Conservation (phyloP, 331 rosid species). For the Spiraea crenata region DNA sequence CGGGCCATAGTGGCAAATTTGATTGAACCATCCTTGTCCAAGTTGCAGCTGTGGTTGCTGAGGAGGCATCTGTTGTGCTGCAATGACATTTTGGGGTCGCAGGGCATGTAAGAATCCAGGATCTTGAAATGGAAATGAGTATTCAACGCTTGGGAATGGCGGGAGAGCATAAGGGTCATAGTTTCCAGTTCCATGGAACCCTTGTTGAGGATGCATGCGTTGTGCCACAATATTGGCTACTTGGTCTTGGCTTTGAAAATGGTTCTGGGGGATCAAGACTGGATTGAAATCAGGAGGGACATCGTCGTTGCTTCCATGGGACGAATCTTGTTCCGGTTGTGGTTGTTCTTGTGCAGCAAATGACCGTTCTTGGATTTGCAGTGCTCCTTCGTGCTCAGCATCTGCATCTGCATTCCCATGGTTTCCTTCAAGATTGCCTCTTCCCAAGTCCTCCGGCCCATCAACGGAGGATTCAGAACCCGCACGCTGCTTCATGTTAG, state of each 20-base stretch:
- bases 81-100: too few relatives aligned
- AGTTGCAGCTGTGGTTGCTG: too few relatives aligned
- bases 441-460: too few relatives aligned
- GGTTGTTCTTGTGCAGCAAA: background rate
- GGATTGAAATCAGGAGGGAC: background rate
- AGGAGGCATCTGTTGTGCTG: too few relatives aligned
- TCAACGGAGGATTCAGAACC: too few relatives aligned
- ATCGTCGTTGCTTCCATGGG: background rate
- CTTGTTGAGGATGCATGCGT: background rate
- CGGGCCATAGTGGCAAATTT: too few relatives aligned
- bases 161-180: background rate
- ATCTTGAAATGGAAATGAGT: background rate
- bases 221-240: background rate
- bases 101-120: background rate
- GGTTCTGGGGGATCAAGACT: too few relatives aligned
- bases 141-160: background rate
- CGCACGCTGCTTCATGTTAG: background rate
- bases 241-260: background rate
- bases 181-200: background rate
- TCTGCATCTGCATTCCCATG: too few relatives aligned
- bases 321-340: background rate
- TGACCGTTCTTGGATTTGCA: background rate
- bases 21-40: too few relatives aligned
- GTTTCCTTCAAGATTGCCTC: too few relatives aligned
- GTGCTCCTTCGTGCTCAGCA: too few relatives aligned